phyloP scores from a whole-genome alignment of 768 basidiomycete genomes.

The Leccinum truebloodii region DNA sequence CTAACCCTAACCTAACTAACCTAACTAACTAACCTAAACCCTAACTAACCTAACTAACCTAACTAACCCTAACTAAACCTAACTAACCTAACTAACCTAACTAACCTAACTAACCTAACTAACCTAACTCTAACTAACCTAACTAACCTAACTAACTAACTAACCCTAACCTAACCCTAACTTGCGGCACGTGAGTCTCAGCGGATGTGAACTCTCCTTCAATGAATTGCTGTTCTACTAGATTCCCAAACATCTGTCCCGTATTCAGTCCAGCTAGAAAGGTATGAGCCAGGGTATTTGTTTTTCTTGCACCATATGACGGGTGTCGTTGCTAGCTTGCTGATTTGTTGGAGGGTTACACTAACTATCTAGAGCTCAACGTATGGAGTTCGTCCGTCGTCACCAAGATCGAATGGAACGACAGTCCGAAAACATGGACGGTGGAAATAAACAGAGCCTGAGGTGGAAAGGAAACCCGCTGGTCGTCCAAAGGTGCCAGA shows the following conservation, averaged over 20 bases:
- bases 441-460: conserved; percentile 37
- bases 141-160: too few relatives aligned
- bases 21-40: too few relatives aligned
- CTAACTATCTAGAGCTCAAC: conserved; percentile 57
- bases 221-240: conserved; percentile 24
- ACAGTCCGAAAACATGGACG: conserved; percentile 43
- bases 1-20: too few relatives aligned
- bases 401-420: conserved; percentile 39
- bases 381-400: conserved; percentile 59
- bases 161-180: too few relatives aligned
- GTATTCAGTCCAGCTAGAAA: conserved; percentile 52
- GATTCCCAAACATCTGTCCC: conserved; percentile 41
- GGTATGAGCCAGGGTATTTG: conserved; percentile 23
- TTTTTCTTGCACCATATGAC: background rate
- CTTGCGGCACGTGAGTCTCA: conserved; percentile 40
- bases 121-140: too few relatives aligned
- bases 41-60: too few relatives aligned
- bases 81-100: too few relatives aligned
- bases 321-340: conserved; percentile 45
- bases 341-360: conserved; percentile 67
- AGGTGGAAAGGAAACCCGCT: conserved; percentile 30
- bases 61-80: too few relatives aligned
- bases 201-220: background rate
- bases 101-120: too few relatives aligned
- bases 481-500: conserved; percentile 46